Evolutionary conservation across 306 rosid species (phyloP).

Genomic region (Pterocarpus santalinus): DNA sequence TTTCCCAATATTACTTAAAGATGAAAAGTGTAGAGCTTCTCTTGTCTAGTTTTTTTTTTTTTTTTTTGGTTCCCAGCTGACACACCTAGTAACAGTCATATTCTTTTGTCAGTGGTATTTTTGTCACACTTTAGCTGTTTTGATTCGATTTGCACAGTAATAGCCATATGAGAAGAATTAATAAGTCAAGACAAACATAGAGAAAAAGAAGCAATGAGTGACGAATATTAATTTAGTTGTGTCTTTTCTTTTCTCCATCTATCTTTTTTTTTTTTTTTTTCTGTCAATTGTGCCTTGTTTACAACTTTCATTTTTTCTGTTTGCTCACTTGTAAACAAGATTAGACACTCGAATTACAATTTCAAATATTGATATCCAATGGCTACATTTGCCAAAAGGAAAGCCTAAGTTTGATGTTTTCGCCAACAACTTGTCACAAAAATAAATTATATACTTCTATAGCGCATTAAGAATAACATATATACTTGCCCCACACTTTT

Average conservation of each 20-base stretch:
- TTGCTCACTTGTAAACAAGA: background rate
- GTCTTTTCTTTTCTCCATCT: background rate
- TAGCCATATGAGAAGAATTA: background rate
- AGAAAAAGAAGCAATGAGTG: background rate
- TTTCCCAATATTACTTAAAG: background rate
- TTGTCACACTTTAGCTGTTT: background rate
- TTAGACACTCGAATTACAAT: too few relatives aligned
- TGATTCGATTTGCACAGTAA: constrained; percentile 1
- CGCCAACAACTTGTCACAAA: too few relatives aligned
- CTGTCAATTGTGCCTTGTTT: background rate
- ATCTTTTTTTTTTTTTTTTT: background rate
- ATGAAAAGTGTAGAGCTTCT: constrained; percentile 6
- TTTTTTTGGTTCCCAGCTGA: background rate
- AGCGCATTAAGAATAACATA: too few relatives aligned
- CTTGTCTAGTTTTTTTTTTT: background rate
- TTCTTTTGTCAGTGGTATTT: background rate
- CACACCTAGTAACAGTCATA: background rate
- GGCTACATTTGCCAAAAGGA: too few relatives aligned
- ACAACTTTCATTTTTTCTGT: background rate
- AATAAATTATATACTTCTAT: too few relatives aligned
- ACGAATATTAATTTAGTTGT: background rate
- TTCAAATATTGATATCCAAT: too few relatives aligned
- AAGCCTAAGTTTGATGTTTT: too few relatives aligned
- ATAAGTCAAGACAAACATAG: background rate
- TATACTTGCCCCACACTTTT: too few relatives aligned